Evolutionary conservation across 306 rosid genomes (phyloP), one percentile per base, ranked within the genome.

Genomic region (Medicago truncatula): DNA sequence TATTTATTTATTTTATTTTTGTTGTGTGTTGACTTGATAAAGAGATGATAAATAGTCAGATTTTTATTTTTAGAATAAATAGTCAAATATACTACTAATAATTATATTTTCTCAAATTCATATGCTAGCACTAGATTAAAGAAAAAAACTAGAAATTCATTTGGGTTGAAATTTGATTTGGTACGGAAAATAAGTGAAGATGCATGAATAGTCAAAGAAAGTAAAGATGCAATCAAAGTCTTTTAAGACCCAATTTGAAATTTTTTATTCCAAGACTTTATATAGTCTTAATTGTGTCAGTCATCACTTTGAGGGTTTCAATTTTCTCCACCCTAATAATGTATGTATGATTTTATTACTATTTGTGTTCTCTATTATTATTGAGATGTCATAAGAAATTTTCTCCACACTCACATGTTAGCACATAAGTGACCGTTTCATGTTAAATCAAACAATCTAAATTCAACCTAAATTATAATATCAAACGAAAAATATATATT

Each of bases 221-320:
- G 20, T 46, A 25, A 25, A 68, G 73, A 68, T 71, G 38, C 43
- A 52, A 52, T 70, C 15, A 46, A 68, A 46, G 58, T 31, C 41
- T 14, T 61, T 31, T 61, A 16, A 11, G 31, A 70, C 2, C 14
- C 14, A 2, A 18, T 18, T 54, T 54, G 53, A 40, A 46, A 18
- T 40, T 18, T 57, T 17, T 17, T 58, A 31, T 8, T 68, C 49
- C 34, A 68, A 68, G 1, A 41, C 54, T 56, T 52, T 28, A 43
- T 41, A 18, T 21, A 43, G 68, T 77, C 39, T 53, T 28, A 28
- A 28, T 59, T 46, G 16, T 59, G 63, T 70, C 40, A 60, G 31
- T 47, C 31, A 17, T 36, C 49, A 15, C 15, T 78, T 72, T 34
- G 76, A 46, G 20, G 49, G 3, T 28, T 28, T 28, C 31, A 28